A percentile compares a stretch with the other conserved stretches of the same genome.
Conservation (phyloP, 2,329 filamentous ascomycete species). For the Didymella pomorum region DNA sequence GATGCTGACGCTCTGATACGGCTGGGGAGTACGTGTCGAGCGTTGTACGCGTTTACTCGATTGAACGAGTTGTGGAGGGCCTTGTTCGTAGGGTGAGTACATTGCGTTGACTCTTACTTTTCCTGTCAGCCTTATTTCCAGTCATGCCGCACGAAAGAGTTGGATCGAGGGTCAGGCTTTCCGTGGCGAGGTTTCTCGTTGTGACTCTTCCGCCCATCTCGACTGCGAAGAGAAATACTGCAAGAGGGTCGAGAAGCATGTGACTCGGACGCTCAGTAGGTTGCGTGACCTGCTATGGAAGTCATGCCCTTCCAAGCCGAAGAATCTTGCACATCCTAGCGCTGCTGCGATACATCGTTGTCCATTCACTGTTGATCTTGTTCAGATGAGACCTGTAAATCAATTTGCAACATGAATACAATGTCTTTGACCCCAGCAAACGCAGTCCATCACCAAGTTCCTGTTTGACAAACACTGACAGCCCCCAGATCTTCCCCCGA, state of each 20-base stretch:
- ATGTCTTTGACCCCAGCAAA: neutral
- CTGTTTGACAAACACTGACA: slow-evolving; percentile 2
- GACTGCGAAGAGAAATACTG: too few relatives aligned
- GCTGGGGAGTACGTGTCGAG: slow-evolving; percentile 82
- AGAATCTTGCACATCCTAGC: neutral
- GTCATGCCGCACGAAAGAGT: slow-evolving; percentile 2
- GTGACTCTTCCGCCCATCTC: neutral
- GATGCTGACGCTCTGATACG: slow-evolving; percentile 68
- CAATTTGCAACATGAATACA: slow-evolving; percentile 9
- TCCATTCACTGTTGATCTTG: neutral
- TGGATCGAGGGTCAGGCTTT: neutral
- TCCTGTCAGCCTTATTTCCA: slow-evolving; percentile 9
- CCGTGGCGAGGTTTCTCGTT: neutral
- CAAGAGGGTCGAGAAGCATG: neutral
- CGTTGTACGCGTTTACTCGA: slow-evolving; percentile 83
- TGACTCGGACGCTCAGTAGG: neutral
- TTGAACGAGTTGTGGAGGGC: slow-evolving; percentile 90
- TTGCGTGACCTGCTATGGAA: neutral
- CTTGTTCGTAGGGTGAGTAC: slow-evolving; percentile 81
- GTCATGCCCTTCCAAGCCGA: neutral
- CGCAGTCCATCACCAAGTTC: neutral
- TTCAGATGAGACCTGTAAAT: neutral
- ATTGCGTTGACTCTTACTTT: slow-evolving; percentile 19
- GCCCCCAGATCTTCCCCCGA: slow-evolving; percentile 52
- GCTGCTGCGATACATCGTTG: neutral